These are phyloP conservation scores for Spongispora temasekensis DNA, from an alignment of 1,284 basidiomycete species.

Conservation along the genomic window DNA sequence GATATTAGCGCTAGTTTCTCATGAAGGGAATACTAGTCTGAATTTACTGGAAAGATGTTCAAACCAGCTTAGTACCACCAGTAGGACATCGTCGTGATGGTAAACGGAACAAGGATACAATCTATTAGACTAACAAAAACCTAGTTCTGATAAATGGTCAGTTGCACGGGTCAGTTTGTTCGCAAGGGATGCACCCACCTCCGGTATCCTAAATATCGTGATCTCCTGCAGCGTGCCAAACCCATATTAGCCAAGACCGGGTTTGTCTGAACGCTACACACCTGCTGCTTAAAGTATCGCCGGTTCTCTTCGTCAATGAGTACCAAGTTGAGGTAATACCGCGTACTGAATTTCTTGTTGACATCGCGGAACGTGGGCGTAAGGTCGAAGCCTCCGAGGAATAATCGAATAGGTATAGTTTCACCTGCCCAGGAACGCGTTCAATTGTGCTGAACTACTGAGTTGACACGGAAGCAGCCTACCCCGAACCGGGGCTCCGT, in stretches of 20 bases:
- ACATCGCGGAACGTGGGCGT: conserved; percentile 99
- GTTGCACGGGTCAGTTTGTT: too few relatives aligned
- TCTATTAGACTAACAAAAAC: conserved; percentile 6
- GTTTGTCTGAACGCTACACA: conserved; percentile 24
- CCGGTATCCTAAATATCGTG: conserved; percentile 75
- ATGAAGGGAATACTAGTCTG: conserved; percentile 4
- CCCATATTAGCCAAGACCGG: not conserved
- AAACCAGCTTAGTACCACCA: conserved; percentile 1
- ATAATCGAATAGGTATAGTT: conserved; percentile 96
- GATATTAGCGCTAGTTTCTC: conserved; percentile 13
- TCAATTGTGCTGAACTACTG: too few relatives aligned
- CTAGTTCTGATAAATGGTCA: conserved; percentile 28
- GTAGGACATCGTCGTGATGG: not conserved
- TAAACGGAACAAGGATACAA: conserved; percentile 10
- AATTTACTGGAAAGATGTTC: conserved; percentile 1
- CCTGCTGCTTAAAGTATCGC: conserved; percentile 93
- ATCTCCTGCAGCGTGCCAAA: conserved; percentile 51
- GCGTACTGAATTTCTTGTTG: conserved; percentile 98
- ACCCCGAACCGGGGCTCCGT: conserved; percentile 93
- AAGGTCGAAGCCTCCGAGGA: conserved; percentile 97
- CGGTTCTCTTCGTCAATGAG: conserved; percentile 98
- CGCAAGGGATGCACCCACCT: conserved; percentile 43
- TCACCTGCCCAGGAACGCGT: conserved; percentile 68
- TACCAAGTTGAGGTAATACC: conserved; percentile 97
- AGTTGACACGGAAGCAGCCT: too few relatives aligned